Conservation (phyloP, 805 yeast genomes). For the Kuraishia cidri region DNA sequence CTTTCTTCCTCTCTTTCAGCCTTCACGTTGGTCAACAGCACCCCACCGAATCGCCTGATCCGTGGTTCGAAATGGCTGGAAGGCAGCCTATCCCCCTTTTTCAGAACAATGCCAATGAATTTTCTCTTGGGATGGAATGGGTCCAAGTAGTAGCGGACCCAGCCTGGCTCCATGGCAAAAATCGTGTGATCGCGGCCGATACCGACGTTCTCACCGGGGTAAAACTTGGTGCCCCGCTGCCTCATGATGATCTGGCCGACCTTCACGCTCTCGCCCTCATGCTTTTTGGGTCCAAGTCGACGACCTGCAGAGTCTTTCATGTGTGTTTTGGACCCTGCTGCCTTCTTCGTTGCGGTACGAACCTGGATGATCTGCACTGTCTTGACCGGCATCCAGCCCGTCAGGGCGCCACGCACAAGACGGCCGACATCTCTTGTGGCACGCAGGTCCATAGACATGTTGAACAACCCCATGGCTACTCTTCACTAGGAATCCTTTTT, state of each 20-base stretch:
- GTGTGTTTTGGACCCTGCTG: conserved; percentile 90
- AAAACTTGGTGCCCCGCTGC: conserved; percentile 91
- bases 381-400: neutral
- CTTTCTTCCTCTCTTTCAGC: conserved; percentile 52
- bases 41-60: conserved; percentile 72
- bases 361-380: conserved; percentile 25
- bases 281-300: conserved; percentile 82
- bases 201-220: conserved; percentile 86
- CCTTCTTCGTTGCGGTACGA: conserved; percentile 89
- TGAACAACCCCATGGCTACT: neutral
- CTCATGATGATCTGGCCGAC: conserved; percentile 86
- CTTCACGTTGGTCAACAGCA: conserved; percentile 36
- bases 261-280: conserved; percentile 68
- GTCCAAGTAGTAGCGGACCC: conserved; percentile 82
- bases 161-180: conserved; percentile 88
- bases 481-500: no score
- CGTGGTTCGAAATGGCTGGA: conserved; percentile 89
- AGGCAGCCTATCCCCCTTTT: conserved; percentile 58
- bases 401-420: neutral
- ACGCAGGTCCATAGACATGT: neutral
- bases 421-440: neutral
- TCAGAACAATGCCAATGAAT: conserved; percentile 81
- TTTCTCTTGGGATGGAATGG: conserved; percentile 94
- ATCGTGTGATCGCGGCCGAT: conserved; percentile 94
- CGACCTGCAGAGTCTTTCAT: conserved; percentile 95